phyloP scores from a whole-genome alignment of 108 stramenopile species.

The Nannochloropsis gaditana region DNA sequence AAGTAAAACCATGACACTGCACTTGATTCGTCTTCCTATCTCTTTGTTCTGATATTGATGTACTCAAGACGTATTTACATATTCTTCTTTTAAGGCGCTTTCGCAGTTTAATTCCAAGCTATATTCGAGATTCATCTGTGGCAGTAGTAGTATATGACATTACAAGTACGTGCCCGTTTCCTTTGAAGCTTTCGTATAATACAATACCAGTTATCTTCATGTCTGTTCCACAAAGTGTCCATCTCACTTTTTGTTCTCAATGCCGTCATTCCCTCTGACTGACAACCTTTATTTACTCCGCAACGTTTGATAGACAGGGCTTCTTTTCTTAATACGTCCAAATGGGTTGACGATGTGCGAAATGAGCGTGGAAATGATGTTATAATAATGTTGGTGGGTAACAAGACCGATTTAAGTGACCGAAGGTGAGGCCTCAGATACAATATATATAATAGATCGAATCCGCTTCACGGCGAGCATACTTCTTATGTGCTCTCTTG shows the following conservation, averaged over 20 bases:
- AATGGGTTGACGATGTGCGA: conserved; percentile 98
- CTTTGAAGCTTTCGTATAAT: neutral
- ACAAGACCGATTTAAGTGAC: conserved; percentile 96
- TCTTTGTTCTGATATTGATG: neutral
- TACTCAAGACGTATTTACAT: neutral
- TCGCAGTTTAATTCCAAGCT: conserved; percentile 81
- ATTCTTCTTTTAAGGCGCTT: conserved; percentile 33
- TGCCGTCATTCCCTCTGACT: neutral
- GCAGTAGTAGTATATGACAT: conserved; percentile 98
- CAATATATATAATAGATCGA: neutral
- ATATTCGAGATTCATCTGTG: conserved; percentile 96
- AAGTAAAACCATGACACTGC: neutral
- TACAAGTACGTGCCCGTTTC: conserved; percentile 62
- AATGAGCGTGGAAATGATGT: conserved; percentile 95
- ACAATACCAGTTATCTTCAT: too few relatives aligned
- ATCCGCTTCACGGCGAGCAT: neutral
- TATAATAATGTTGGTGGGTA: conserved; percentile 95
- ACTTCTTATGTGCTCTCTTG: neutral
- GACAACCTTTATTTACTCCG: neutral
- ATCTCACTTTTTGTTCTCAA: neutral
- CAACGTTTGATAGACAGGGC: conserved; percentile 56
- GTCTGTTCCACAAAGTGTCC: too few relatives aligned
- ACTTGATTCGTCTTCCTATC: neutral
- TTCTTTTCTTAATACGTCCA: conserved; percentile 89
- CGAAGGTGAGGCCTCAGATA: conserved; percentile 72